Evolutionary conservation across 805 yeast species (phyloP).

Genomic region (Saccharomyces jurei): DNA sequence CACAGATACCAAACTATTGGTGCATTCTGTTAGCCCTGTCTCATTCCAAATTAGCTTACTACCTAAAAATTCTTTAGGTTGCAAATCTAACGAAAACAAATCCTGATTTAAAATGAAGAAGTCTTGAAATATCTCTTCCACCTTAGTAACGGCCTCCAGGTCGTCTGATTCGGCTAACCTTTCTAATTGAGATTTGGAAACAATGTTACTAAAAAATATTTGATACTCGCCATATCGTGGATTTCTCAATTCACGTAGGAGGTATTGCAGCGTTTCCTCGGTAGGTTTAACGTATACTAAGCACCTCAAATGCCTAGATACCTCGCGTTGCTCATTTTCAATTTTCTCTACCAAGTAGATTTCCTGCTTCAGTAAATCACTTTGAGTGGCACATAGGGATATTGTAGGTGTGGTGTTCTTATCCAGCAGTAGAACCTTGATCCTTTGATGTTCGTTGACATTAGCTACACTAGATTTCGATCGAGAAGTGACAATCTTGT

Average conservation of each 20-base stretch:
- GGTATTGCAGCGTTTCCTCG: slow-evolving; percentile 48
- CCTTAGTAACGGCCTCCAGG: slow-evolving; percentile 64
- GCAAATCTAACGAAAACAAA: slow-evolving; percentile 44
- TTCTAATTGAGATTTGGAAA: slow-evolving; percentile 73
- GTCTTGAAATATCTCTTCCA: slow-evolving; percentile 81
- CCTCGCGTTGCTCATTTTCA: slow-evolving; percentile 53
- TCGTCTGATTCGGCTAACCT: slow-evolving; percentile 86
- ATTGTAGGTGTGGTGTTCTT: slow-evolving; percentile 70
- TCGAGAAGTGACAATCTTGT: slow-evolving; percentile 31
- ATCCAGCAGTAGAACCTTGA: slow-evolving; percentile 75
- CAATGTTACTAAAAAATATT: slow-evolving; percentile 66
- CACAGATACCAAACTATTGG: slow-evolving; percentile 21
- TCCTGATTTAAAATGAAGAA: slow-evolving; percentile 66
- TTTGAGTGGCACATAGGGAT: slow-evolving; percentile 85
- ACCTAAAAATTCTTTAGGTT: slow-evolving; percentile 16
- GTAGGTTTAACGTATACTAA: slow-evolving; percentile 71
- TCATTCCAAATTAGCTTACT: slow-evolving; percentile 25
- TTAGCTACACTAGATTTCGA: slow-evolving; percentile 9
- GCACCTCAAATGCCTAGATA: slow-evolving; percentile 74
- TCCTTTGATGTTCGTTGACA: slow-evolving; percentile 31
- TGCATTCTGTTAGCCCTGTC: slow-evolving; percentile 16
- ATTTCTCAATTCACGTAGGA: slow-evolving; percentile 58
- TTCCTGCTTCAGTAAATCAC: slow-evolving; percentile 71
- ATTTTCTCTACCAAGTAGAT: slow-evolving; percentile 73
- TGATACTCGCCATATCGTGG: slow-evolving; percentile 80